These are phyloP conservation scores for Boletus subcaerulescens DNA, from an alignment of 768 basidiomycete genomes.

Conservation along the genomic window DNA sequence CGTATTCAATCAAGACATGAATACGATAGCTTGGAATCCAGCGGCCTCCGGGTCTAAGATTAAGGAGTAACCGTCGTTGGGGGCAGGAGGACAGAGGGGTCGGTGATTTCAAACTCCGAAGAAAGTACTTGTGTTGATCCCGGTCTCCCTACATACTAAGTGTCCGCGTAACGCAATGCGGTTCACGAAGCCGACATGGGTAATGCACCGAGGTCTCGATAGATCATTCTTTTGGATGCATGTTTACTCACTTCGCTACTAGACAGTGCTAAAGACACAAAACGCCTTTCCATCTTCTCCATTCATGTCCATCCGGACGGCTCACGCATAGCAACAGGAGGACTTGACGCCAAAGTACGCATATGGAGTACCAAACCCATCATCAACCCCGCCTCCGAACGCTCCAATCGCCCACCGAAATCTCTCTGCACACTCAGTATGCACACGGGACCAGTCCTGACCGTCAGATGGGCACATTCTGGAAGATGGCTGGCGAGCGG, in stretches of 20 bases:
- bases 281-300: slow-evolving; percentile 84
- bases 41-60: too few species aligned
- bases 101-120: too few species aligned
- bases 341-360: slow-evolving; percentile 91
- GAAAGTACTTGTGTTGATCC: too few species aligned
- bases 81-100: too few species aligned
- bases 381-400: slow-evolving; percentile 66
- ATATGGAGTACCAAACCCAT: slow-evolving; percentile 98
- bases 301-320: slow-evolving; percentile 95
- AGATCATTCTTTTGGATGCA: background rate
- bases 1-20: too few species aligned
- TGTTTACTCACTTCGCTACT: background rate
- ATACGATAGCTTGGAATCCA: too few species aligned
- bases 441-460: slow-evolving; percentile 91
- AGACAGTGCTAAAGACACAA: slow-evolving; percentile 51
- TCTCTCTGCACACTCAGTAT: slow-evolving; percentile 86
- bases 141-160: too few species aligned
- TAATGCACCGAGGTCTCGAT: slow-evolving; percentile 64
- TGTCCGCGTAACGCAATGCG: slow-evolving; percentile 48
- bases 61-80: too few species aligned
- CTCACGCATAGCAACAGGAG: slow-evolving; percentile 95
- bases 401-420: slow-evolving; percentile 73
- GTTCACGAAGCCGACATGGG: slow-evolving; percentile 89
- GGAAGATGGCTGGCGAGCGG: slow-evolving; percentile 95
- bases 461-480: slow-evolving; percentile 90